A percentile compares a stretch with the other conserved stretches of the same genome.
phyloP scores from a whole-genome alignment of 257 asterid species.

The Solanum pimpinellifolium region DNA sequence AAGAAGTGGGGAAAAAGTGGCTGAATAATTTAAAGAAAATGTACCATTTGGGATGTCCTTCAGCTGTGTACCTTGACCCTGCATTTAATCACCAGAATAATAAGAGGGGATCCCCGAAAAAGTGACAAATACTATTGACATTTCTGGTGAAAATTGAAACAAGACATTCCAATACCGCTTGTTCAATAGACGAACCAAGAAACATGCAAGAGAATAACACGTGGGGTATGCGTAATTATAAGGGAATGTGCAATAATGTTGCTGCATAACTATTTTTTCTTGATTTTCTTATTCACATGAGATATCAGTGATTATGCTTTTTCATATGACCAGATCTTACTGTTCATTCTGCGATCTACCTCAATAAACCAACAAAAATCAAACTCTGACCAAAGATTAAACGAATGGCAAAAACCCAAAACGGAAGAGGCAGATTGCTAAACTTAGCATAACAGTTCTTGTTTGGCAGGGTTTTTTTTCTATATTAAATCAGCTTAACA shows the following conservation, averaged over 20 bases:
- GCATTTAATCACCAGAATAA: constrained; percentile 7
- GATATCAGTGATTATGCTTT: neutral
- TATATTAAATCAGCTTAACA: neutral
- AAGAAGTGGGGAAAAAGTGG: neutral
- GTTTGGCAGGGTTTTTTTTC: neutral
- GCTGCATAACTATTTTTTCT: neutral
- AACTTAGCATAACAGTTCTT: neutral
- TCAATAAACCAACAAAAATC: neutral
- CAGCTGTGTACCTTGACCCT: constrained; percentile 80
- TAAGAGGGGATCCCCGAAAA: neutral
- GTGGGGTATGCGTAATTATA: neutral
- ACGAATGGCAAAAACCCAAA: neutral
- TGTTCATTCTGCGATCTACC: neutral
- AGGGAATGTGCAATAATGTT: neutral
- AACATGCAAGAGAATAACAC: neutral
- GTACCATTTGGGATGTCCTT: constrained; percentile 86
- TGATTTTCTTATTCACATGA: neutral
- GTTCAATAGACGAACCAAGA: neutral
- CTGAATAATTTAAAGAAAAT: neutral
- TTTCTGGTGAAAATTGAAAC: neutral
- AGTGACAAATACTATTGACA: neutral
- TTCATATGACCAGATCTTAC: neutral
- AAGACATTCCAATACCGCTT: neutral
- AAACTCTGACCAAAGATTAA: neutral
- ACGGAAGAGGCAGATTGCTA: neutral